A percentile compares a stretch with the other conserved stretches of the same genome.
These are phyloP conservation scores for Phoenix roebelenii DNA, from an alignment of 176 grass and related monocot genomes.

Conservation along the genomic window DNA sequence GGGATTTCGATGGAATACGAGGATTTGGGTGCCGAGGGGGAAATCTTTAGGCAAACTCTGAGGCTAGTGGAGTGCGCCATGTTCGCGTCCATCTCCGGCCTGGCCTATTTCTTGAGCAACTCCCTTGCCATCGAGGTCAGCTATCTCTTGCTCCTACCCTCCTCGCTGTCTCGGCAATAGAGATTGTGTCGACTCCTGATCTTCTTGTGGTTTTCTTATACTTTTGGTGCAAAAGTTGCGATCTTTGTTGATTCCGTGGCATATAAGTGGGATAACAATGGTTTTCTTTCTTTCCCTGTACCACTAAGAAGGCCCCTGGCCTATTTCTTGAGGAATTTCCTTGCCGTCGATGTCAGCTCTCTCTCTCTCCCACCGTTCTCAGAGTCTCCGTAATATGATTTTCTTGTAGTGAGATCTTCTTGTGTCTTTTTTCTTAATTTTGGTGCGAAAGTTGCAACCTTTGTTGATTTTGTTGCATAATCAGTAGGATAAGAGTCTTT, in stretches of 20 bases:
- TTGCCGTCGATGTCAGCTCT: constrained; percentile 52
- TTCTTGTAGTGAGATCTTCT: no score
- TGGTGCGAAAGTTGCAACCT: neutral
- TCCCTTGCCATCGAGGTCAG: constrained; percentile 74
- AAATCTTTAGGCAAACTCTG: constrained; percentile 48
- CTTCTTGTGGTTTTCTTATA: neutral
- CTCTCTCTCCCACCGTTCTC: neutral
- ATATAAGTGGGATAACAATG: no score
- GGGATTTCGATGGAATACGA: neutral
- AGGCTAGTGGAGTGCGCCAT: constrained; percentile 88
- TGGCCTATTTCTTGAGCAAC: constrained; percentile 92
- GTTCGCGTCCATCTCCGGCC: constrained; percentile 77
- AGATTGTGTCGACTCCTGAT: no score
- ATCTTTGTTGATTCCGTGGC: neutral
- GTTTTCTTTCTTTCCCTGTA: no score
- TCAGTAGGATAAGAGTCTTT: no score
- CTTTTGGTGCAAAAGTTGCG: neutral
- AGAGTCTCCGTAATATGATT: no score
- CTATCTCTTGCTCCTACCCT: neutral
- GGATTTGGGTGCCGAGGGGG: constrained; percentile 21
- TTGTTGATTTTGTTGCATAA: neutral
- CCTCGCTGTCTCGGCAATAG: no score
- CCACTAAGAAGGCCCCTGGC: constrained; percentile 17
- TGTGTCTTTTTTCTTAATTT: neutral
- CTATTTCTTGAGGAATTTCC: constrained; percentile 88